phyloP scores from a whole-genome alignment of 2,329 filamentous ascomycete genomes.

The Penicillium sp. region DNA sequence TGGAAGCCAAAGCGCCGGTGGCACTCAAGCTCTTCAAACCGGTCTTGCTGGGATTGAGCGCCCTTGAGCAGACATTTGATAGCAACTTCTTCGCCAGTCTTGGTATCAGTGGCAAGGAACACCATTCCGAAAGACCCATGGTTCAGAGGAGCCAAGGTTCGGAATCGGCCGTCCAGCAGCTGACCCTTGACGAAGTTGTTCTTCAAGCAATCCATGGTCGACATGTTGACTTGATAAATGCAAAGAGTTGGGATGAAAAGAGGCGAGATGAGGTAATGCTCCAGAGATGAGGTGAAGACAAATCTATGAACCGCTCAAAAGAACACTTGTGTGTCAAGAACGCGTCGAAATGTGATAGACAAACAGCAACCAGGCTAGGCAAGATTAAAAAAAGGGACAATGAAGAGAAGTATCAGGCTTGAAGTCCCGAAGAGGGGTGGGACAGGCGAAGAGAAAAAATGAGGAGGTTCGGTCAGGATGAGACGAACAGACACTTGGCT shows the following conservation, averaged over 20 bases:
- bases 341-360: constrained; percentile 10
- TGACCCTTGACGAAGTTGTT: constrained; percentile 37
- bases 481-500: constrained; percentile 5
- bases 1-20: constrained; percentile 79
- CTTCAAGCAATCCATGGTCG: constrained; percentile 37
- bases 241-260: constrained; percentile 13
- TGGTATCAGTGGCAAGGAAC: constrained; percentile 81
- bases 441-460: constrained; percentile 22
- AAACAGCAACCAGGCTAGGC: constrained; percentile 35
- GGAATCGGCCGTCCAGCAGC: constrained; percentile 69
- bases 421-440: constrained; percentile 22
- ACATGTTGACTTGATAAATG: constrained; percentile 21
- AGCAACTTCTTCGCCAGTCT: constrained; percentile 78
- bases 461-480: constrained; percentile 3
- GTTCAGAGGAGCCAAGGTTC: constrained; percentile 91
- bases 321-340: constrained; percentile 19
- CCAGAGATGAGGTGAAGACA: constrained; percentile 15
- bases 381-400: constrained; percentile 24
- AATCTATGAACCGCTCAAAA: constrained; percentile 28
- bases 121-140: constrained; percentile 99
- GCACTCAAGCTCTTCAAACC: constrained; percentile 62
- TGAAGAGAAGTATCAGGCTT: constrained; percentile 27
- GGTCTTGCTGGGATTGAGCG: constrained; percentile 70
- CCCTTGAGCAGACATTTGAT: constrained; percentile 96
- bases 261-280: constrained; percentile 12